phyloP scores from a whole-genome alignment of 352 stramenopile genomes.

The Globisporangium recalcitrans region DNA sequence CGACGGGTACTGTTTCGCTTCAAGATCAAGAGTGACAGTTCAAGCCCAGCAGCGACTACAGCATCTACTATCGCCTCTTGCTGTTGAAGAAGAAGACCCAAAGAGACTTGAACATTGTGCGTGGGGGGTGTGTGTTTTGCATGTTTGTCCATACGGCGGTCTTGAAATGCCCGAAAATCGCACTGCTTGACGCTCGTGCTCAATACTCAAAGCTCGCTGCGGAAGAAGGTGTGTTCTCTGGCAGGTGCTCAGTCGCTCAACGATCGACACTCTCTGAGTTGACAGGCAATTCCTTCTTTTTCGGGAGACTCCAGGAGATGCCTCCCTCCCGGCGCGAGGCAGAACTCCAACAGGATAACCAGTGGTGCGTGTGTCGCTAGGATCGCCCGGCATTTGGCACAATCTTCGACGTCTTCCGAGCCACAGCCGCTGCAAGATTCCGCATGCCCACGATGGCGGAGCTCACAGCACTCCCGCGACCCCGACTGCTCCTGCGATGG shows the following conservation, averaged over 20 bases:
- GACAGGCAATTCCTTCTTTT: background rate
- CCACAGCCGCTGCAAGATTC: background rate
- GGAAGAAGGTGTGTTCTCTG: background rate
- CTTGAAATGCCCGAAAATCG: background rate
- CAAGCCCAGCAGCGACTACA: background rate
- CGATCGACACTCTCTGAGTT: background rate
- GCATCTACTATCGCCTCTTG: background rate
- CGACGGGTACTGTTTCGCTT: background rate
- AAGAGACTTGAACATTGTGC: background rate
- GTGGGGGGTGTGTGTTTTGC: background rate
- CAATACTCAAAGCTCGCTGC: background rate
- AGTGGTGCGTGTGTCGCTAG: background rate
- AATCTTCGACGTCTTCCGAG: background rate
- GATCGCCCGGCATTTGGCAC: background rate
- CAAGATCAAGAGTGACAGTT: background rate
- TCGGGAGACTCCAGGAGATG: background rate
- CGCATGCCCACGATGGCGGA: background rate
- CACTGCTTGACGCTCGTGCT: background rate
- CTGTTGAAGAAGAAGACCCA: background rate
- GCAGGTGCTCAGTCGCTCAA: background rate
- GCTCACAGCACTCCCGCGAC: background rate
- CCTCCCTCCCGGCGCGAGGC: background rate
- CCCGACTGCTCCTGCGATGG: background rate
- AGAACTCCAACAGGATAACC: background rate
- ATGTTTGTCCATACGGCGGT: background rate